These are phyloP conservation scores for Mycena amicta DNA, from an alignment of 768 basidiomycete species.

Conservation along the genomic window DNA sequence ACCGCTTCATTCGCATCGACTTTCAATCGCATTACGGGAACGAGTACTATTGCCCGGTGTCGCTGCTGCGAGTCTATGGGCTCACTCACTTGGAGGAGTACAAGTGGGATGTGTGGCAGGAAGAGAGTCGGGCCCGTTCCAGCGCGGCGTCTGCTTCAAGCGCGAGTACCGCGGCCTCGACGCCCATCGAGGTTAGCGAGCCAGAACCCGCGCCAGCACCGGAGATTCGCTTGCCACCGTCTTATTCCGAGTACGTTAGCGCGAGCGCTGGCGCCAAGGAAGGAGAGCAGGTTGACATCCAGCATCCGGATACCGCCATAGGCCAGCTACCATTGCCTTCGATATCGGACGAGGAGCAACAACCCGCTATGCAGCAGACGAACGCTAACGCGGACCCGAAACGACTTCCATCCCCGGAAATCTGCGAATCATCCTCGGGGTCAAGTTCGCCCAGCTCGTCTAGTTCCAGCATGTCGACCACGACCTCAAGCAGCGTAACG, in stretches of 20 bases:
- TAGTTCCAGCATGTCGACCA: background rate
- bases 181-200: slow-evolving; percentile 19
- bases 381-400: background rate
- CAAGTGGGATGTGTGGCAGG: slow-evolving; percentile 88
- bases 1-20: slow-evolving; percentile 91
- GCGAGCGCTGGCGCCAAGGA: background rate
- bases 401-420: background rate
- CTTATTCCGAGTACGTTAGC: slow-evolving; percentile 17
- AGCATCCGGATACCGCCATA: background rate
- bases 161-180: slow-evolving; percentile 23
- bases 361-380: background rate
- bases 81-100: slow-evolving; percentile 95
- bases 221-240: slow-evolving; percentile 14
- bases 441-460: background rate
- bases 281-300: background rate
- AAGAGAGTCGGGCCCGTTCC: slow-evolving; percentile 56
- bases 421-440: background rate
- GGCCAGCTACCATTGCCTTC: background rate
- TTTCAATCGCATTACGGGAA: slow-evolving; percentile 92
- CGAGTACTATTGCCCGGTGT: slow-evolving; percentile 96
- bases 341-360: background rate
- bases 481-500: background rate
- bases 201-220: slow-evolving; percentile 13
- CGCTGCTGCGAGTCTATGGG: slow-evolving; percentile 90
- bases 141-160: slow-evolving; percentile 30